Base-by-base conservation (phyloP, 495 filamentous ascomycete genomes). In the Daldinia grandis region DNA sequence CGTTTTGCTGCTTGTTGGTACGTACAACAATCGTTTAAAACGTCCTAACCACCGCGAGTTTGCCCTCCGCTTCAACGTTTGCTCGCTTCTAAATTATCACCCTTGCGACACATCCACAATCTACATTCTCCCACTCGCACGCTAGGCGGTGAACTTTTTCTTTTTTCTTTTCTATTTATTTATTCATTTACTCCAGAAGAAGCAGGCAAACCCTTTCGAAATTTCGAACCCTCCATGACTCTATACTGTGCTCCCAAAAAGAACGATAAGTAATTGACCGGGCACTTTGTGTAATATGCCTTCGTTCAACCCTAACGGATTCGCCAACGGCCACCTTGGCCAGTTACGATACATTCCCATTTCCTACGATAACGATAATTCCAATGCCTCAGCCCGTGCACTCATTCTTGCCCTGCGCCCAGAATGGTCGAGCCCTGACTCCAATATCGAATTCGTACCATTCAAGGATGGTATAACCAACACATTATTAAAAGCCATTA, bases 401-500 rank as follows among this genome's bases (percentile, higher is more conserved):
- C 88, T 98, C 37, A 88, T 97, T 73, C 84, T 94, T 58, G 86
- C 92, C 21, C 83, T 98, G 38, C 87, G 89, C 50, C 96, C 93
- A 6, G 87, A 95, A 72, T 99, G 95, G 95, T 86, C 90, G 65
- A 84, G 87, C 17, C 80, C 85, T 0, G 87, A 85, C 56, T 93
- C 92, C 60, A 88, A 89, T n/a, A 86, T 99, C 66, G 91, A 94
- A 76, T 93, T 98, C 72, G 85, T 93, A 54, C 88, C 90, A 51
- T 99, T 98, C 83, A 99, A 92, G 28, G 95, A 99, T 76, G 95
- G 95, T 71, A 99, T 99, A 79, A 99, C 95, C 50, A 99, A 99
- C 80, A 98, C 95, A 82, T 87, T 99, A 31, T 78, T 88, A 35
- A 98, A 98, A 86, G 92, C 92, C 30, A 85, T 94, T 78, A 97